Percentiles rank a stretch among this genome's conserved stretches.
These are phyloP conservation scores for Epichloe coenophiala DNA, from an alignment of 2,329 filamentous ascomycete species.

Conservation along the genomic window DNA sequence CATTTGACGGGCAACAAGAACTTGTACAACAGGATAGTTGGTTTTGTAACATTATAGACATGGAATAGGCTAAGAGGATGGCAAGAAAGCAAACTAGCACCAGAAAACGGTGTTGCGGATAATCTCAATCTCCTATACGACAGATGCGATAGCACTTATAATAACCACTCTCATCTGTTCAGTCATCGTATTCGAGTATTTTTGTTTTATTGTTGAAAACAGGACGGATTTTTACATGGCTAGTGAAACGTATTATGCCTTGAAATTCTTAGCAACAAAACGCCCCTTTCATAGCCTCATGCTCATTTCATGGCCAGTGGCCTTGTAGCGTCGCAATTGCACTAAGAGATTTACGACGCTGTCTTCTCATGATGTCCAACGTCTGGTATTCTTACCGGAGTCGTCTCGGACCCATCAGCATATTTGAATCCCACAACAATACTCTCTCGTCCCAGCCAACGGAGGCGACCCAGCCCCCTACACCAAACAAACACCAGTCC, in stretches of 20 bases:
- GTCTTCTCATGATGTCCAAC: neutral
- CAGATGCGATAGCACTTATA: neutral
- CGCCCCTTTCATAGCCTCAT: neutral
- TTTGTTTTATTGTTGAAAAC: neutral
- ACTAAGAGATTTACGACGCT: too few relatives aligned
- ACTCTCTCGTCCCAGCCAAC: conserved; percentile 90
- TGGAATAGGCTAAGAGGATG: neutral
- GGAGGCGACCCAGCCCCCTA: conserved; percentile 88
- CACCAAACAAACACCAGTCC: conserved; percentile 95
- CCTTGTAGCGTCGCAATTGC: neutral
- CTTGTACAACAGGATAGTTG: conserved; percentile 2
- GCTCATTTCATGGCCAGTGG: neutral
- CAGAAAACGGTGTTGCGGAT: conserved; percentile 1
- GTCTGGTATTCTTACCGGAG: neutral
- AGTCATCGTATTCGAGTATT: neutral
- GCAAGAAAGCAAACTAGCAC: neutral
- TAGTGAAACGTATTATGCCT: neutral
- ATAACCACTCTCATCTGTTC: neutral
- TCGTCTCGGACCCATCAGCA: conserved; percentile 23
- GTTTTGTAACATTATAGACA: conserved; percentile 1
- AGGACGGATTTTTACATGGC: neutral
- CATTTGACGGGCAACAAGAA: neutral
- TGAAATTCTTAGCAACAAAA: neutral
- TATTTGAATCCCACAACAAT: conserved; percentile 77
- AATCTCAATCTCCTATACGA: conserved; percentile 2